These are phyloP conservation scores for Candida rishiriensis DNA, from an alignment of 805 yeast species.

Conservation along the genomic window DNA sequence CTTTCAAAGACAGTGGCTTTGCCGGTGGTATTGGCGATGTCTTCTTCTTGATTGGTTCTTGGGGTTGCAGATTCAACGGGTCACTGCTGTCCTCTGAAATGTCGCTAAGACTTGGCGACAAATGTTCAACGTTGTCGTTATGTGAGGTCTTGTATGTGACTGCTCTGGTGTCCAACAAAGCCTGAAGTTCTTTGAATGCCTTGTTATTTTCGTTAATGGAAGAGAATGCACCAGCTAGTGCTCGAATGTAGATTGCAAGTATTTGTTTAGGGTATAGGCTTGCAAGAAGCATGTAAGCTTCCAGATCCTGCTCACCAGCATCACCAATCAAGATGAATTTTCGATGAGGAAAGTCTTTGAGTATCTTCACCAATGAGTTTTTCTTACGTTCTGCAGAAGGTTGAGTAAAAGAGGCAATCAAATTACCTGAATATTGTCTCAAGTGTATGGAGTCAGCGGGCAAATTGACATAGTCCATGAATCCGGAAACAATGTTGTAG, in stretches of 20 bases:
- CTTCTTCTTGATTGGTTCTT: conserved; percentile 5
- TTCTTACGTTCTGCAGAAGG: conserved; percentile 82
- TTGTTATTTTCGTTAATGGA: conserved; percentile 38
- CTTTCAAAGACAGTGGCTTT: conserved; percentile 41
- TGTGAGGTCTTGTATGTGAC: not conserved
- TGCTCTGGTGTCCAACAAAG: conserved; percentile 12
- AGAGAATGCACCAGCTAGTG: conserved; percentile 67
- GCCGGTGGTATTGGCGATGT: conserved; percentile 40
- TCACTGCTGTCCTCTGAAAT: conserved; percentile 3
- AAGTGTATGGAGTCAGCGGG: conserved; percentile 84
- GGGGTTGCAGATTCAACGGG: not conserved
- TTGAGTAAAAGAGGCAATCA: conserved; percentile 77
- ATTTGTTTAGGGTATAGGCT: conserved; percentile 57
- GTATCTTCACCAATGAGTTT: conserved; percentile 54
- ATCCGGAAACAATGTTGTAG: conserved; percentile 54
- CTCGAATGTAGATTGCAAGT: conserved; percentile 73
- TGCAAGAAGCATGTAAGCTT: conserved; percentile 78
- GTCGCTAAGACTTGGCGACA: conserved; percentile 13
- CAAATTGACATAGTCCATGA: conserved; percentile 48
- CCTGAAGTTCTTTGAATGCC: conserved; percentile 19
- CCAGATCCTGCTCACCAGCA: conserved; percentile 92
- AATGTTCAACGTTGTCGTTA: conserved; percentile 1
- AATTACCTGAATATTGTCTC: conserved; percentile 81
- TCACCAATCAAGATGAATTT: conserved; percentile 88
- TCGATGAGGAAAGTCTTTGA: conserved; percentile 70